Evolutionary conservation across 2,329 filamentous ascomycete species (phyloP).

Genomic region (Stachybotrys chartarum): DNA sequence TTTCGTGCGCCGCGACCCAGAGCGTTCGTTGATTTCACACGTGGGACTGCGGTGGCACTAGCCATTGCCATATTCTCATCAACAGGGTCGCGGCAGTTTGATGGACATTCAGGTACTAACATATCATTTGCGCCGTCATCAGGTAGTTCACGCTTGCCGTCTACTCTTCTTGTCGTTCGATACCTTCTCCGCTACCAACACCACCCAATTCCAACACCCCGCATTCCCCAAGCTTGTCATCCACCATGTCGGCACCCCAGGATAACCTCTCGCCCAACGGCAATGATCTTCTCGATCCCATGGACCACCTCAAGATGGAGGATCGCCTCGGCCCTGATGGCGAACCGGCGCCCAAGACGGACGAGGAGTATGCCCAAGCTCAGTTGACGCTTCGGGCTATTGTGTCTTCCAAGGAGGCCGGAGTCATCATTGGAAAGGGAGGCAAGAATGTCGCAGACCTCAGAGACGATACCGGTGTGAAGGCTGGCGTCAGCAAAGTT

Average conservation of each 20-base stretch:
- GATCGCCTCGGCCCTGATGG: conserved; percentile 66
- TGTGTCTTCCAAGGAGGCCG: conserved; percentile 97
- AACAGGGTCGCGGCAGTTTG: background rate
- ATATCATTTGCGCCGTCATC: background rate
- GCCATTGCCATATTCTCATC: background rate
- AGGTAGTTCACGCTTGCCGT: background rate
- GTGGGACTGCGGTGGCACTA: background rate
- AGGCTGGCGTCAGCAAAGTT: conserved; percentile 97
- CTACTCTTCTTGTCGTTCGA: background rate
- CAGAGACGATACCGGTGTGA: conserved; percentile 94
- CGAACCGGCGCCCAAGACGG: conserved; percentile 78
- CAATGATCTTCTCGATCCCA: conserved; percentile 51
- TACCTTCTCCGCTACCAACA: conserved; percentile 1
- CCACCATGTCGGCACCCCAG: conserved; percentile 56
- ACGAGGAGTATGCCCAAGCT: conserved; percentile 91
- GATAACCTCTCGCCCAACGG: conserved; percentile 51
- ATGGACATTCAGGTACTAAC: background rate
- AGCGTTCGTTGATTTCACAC: background rate
- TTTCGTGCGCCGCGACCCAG: background rate
- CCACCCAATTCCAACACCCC: conserved; percentile 8
- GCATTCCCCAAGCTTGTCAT: conserved; percentile 10
- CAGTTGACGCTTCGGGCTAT: conserved; percentile 94
- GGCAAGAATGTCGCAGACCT: conserved; percentile 98
- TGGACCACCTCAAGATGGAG: conserved; percentile 60
- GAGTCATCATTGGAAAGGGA: conserved; percentile 97